These are phyloP conservation scores for Stentor coeruleus DNA, from an alignment of 73 alveolate species.

Conservation along the genomic window DNA sequence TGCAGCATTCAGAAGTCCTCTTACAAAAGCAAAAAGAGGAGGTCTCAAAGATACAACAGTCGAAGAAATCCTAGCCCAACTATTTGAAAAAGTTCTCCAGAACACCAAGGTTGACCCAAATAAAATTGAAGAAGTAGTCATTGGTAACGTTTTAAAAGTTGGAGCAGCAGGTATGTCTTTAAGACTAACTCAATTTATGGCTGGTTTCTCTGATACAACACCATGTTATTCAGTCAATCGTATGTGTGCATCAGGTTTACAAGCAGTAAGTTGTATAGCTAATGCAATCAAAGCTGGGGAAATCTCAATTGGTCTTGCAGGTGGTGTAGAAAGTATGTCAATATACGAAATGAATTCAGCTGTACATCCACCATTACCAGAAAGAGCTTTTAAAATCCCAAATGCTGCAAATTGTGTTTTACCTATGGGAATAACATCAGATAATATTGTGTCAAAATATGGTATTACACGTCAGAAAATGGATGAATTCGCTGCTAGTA, in stretches of 20 bases:
- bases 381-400: conserved; percentile 84
- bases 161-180: conserved; percentile 94
- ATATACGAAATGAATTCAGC: conserved; percentile 90
- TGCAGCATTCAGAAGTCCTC: conserved; percentile 96
- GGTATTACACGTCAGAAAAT: conserved; percentile 92
- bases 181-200: conserved; percentile 94
- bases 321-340: conserved; percentile 99
- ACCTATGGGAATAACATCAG: conserved; percentile 99
- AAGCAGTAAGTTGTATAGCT: conserved; percentile 90
- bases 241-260: conserved; percentile 98
- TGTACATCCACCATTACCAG: conserved; percentile 88
- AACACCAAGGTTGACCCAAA: conserved; percentile 80
- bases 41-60: conserved; percentile 93
- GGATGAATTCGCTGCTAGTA: conserved; percentile 93
- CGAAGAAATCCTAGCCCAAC: conserved; percentile 91
- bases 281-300: conserved; percentile 86
- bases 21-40: conserved; percentile 97
- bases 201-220: conserved; percentile 91
- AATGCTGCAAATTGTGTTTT: conserved; percentile 92
- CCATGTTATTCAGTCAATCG: conserved; percentile 95
- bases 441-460: conserved; percentile 94
- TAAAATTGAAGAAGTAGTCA: conserved; percentile 91
- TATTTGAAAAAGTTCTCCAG: conserved; percentile 70
- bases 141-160: conserved; percentile 96
- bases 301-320: conserved; percentile 97